Evolutionary conservation across 352 stramenopile species (phyloP).

Genomic region (Thalassiosira mediterranea): DNA sequence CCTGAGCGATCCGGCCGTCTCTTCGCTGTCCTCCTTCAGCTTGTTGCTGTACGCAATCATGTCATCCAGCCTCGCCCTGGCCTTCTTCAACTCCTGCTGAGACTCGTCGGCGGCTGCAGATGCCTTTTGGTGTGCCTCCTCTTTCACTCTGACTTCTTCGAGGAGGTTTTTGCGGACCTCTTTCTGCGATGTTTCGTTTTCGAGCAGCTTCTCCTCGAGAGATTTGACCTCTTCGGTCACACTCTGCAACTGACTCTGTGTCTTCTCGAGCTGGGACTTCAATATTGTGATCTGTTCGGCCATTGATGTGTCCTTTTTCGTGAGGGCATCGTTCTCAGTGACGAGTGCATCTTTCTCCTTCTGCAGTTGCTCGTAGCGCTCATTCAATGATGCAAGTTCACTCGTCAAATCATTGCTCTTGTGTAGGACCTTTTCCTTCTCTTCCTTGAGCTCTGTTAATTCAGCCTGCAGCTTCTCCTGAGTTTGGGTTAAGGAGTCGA

Average conservation of each 20-base stretch:
- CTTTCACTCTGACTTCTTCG: no score
- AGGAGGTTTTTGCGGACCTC: no score
- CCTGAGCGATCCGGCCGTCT: slow-evolving; percentile 6
- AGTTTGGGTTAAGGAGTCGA: not conserved
- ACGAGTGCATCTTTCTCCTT: not conserved
- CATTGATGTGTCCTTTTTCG: not conserved
- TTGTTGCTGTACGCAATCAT: slow-evolving; percentile 37
- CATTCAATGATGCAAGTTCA: not conserved
- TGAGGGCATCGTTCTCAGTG: slow-evolving; percentile 2
- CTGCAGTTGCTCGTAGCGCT: slow-evolving; percentile 1
- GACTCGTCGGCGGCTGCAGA: not conserved
- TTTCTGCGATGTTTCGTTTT: no score
- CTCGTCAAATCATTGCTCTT: not conserved
- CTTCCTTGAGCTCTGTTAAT: not conserved
- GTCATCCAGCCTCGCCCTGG: slow-evolving; percentile 5
- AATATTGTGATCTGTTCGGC: slow-evolving; percentile 10
- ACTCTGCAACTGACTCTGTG: slow-evolving; percentile 8
- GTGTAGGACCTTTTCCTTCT: slow-evolving; percentile 1
- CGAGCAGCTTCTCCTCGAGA: not conserved
- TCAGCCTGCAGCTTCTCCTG: not conserved
- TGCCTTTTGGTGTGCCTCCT: no score
- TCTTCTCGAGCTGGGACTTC: slow-evolving; percentile 12
- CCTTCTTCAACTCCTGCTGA: not conserved
- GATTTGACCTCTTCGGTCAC: not conserved
- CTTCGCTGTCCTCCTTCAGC: slow-evolving; percentile 34